Conservation (phyloP, 2,329 filamentous ascomycete species). For the Penicillium sp. region DNA sequence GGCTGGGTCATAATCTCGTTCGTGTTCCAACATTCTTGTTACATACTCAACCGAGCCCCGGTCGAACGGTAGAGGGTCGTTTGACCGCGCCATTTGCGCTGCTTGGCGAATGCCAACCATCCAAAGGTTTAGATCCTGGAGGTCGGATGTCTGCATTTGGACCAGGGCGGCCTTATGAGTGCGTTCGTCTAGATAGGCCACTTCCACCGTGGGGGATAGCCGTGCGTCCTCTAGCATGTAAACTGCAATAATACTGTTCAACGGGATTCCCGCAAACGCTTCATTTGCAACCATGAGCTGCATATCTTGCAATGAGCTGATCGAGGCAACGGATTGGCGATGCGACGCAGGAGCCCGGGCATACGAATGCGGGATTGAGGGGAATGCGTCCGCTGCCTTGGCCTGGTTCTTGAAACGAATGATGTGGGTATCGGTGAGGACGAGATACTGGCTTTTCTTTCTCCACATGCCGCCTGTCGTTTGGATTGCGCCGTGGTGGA, state of each 20-base stretch:
- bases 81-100: constrained; percentile 58
- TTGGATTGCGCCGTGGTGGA: constrained; percentile 72
- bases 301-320: constrained; percentile 65
- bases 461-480: constrained; percentile 71
- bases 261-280: constrained; percentile 58
- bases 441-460: constrained; percentile 73
- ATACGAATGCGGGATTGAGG: constrained; percentile 51
- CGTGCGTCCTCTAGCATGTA: constrained; percentile 70
- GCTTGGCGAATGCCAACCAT: constrained; percentile 65
- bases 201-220: constrained; percentile 68
- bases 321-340: constrained; percentile 63
- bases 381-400: constrained; percentile 68
- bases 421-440: constrained; percentile 70
- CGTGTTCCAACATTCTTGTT: constrained; percentile 65
- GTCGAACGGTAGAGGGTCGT: constrained; percentile 59
- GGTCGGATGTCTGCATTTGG: constrained; percentile 67
- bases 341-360: constrained; percentile 49
- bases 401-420: constrained; percentile 70
- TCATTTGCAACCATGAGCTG: constrained; percentile 62
- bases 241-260: constrained; percentile 70
- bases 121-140: constrained; percentile 69
- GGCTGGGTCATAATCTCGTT: constrained; percentile 69
- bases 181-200: constrained; percentile 70
- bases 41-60: constrained; percentile 65
- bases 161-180: constrained; percentile 63